Base-by-base conservation (phyloP, 1,139 yeast species). In the Hansenula sp. region DNA sequence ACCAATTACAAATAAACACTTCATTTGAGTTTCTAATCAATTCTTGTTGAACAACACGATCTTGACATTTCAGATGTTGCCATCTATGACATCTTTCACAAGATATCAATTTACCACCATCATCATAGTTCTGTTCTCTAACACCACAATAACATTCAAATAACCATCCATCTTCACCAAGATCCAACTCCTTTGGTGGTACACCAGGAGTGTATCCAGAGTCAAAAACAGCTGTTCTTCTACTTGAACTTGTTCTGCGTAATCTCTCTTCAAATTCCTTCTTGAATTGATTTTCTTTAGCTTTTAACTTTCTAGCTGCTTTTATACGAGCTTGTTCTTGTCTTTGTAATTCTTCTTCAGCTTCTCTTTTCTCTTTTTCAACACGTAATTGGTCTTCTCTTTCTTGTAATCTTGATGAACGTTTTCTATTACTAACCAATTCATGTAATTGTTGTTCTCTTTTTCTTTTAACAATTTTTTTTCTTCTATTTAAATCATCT, bases 381-480 rank as follows among this genome's bases (percentile, higher is more conserved):
- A 60, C 59, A 36, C 60, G 64, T 37, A 59, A 62, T 38, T 69
- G 71, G 43, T 66, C 68, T 47, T 73, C 78, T 50, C 68, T 73
- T 22, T 76, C 73, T 51, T 71, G 75, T 30, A 73, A 55, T 54
- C 79, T 61, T 8, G 75, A 67, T 5, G 77, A 71, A 45, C 75
- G 63, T 50, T 73, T 73, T 45, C 78, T 59, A 13, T 77, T 69
- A 12, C 74, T 73, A 46, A 75, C 63, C 39, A 75, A 58, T 34
- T 67, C 70, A 25, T 67, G 65, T 59, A 75, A 57, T 51, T 72
- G 77, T 36, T 66, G 64, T 45, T 74, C 81, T 49, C 68, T 73
- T 47, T 64, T 62, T 50, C 75, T 65, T 46, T 66, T 67, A 29
- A 66, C 55, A 30, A 75, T 57, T 40, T 62, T 61, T 49, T 63